Evolutionary conservation across 768 basidiomycete species (phyloP), one percentile per base, ranked within the genome.

Genomic region (Goffeauzyma gilvescens): DNA sequence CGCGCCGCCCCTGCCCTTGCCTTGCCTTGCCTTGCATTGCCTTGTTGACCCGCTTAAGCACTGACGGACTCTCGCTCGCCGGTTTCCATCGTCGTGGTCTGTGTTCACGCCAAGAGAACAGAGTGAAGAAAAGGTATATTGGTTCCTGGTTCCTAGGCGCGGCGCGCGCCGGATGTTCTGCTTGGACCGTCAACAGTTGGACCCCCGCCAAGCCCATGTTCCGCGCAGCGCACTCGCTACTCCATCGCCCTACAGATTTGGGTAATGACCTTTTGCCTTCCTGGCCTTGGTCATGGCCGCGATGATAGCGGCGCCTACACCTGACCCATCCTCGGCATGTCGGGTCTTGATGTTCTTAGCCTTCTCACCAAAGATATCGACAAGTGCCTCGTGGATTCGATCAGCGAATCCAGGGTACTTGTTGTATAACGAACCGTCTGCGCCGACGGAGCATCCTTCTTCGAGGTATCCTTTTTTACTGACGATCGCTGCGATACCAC

Each of bases 401-500:
- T 95, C 83, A 27, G 87, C 74, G 59, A 96, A 98, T 28, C 80
- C 76, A 24, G 93, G 93, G 66, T 96, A 96, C 83, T 95, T 93
- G 55, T 89, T 90, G 65, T 95, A 95, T 54, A 95, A 63, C n/a
- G 78, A 81, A 3, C 90, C 90, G 58, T 96, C 90, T 2, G 85
- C 85, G 33, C 83, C 87, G 15, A 90, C 83, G 2, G 71, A 66
- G 38, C 55, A 53, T 18, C 55, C 55, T 37, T 87, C 78, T 14
- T 95, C 89, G 3, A 96, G 68, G 55, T 85, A 84, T 0, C 78
- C 81, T 76, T 82, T 89, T 71, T 85, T 93, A 66, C 77, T 76
- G 41, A 89, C 90, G 55, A 98, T 82, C 8, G 93, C 82, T 2
- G 87, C 90, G 53, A 98, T 95, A 49, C 93, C 90, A 57, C 90